These are phyloP conservation scores for Hysterium pulicare DNA, from an alignment of 2,329 filamentous ascomycete species.

Conservation along the genomic window DNA sequence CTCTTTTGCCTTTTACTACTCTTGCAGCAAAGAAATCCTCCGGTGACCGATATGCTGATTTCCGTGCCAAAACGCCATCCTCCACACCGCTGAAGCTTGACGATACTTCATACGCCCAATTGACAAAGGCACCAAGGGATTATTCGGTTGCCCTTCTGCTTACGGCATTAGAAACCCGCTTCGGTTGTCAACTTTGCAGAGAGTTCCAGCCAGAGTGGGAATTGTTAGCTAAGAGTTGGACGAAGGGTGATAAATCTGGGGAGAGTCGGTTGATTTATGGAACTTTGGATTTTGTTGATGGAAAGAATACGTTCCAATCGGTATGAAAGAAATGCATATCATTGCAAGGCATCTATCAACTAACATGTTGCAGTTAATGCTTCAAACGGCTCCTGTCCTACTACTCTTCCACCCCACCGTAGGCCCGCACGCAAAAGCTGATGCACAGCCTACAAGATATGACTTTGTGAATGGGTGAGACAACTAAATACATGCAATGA, in stretches of 20 bases:
- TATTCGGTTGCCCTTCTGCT: conserved; percentile 79
- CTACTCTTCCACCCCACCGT: conserved; percentile 81
- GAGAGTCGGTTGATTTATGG: conserved; percentile 73
- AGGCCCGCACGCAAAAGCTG: conserved; percentile 72
- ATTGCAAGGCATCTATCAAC: conserved; percentile 10
- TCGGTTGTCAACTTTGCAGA: conserved; percentile 79
- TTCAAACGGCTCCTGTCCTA: conserved; percentile 91
- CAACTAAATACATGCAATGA: too few relatives aligned
- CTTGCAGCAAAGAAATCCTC: conserved; percentile 62
- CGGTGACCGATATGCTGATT: conserved; percentile 66
- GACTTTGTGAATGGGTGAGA: conserved; percentile 80
- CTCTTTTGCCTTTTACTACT: conserved; percentile 59
- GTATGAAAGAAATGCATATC: conserved; percentile 49
- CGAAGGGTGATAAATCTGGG: conserved; percentile 72
- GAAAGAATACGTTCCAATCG: conserved; percentile 80
- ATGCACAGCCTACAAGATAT: conserved; percentile 69
- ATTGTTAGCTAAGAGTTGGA: conserved; percentile 80
- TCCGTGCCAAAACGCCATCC: conserved; percentile 64
- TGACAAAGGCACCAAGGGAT: conserved; percentile 76
- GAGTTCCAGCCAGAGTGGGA: conserved; percentile 97
- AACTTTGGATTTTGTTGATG: conserved; percentile 83
- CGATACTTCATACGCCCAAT: conserved; percentile 69
- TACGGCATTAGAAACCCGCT: conserved; percentile 79
- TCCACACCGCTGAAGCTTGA: conserved; percentile 71
- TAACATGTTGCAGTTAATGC: conserved; percentile 62